Base-by-base conservation (phyloP, 148 eudicot genomes). In the Dysphania ambrosioides region DNA sequence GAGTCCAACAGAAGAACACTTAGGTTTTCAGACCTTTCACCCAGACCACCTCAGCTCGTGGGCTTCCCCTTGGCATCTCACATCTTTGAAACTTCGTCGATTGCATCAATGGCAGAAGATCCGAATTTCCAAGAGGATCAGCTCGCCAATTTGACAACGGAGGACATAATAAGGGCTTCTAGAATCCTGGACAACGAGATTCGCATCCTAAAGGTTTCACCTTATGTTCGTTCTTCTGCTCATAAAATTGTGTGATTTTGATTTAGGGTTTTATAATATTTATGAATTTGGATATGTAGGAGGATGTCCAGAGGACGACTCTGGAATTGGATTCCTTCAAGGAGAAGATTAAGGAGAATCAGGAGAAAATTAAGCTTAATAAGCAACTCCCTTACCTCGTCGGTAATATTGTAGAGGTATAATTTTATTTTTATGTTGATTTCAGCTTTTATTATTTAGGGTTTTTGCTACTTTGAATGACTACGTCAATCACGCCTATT, bases 341-440 rank as follows among this genome's bases (percentile, higher is more conserved):
- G 83, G 97, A 90, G 71, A 91, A 94, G 86, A 94, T 87, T 13
- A 95, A 92, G 81, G 97, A 92, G 87, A 95, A 95, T 87, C 97
- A 91, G 57, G 98, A 95, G 82, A 95, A 92, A 80, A 95, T 92
- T 70, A 95, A 95, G 75, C 89, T 95, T 68, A 95, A 95, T 78
- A 92, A 92, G 84, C 98, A 95, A 67, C 93, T 95, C 73, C 98
- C 98, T 8, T 95, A 92, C 70, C 84, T 95, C 73, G 98, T 95
- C 24, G 98, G 97, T 21, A 95, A 95, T 79, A 90, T 95, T 38
- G 98, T 95, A 44, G 97, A 95, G 97, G 98, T 94, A 82, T 1
- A n/a, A n/a, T n/a, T n/a, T n/a, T n/a, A n/a, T n/a, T n/a, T n/a
- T n/a, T n/a, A n/a, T n/a, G n/a, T n/a, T n/a, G n/a, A n/a, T n/a